Conservation (phyloP, 2,329 filamentous ascomycete species). For the Capronia americana region DNA sequence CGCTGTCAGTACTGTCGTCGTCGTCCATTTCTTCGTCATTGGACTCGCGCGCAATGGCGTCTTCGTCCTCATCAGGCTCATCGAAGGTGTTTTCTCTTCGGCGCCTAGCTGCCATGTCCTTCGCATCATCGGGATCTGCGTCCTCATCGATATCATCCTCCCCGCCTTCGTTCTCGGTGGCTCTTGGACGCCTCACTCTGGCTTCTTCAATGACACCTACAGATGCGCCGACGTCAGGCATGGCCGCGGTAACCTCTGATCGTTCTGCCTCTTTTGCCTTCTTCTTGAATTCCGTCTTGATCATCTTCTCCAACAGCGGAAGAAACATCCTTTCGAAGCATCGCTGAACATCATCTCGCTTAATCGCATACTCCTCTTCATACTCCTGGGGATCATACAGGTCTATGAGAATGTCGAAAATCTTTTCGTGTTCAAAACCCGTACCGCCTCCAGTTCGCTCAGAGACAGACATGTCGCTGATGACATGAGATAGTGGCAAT, state of each 20-base stretch:
- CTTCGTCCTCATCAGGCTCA: slow-evolving; percentile 89
- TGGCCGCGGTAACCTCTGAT: slow-evolving; percentile 67
- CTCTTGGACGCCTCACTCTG: slow-evolving; percentile 52
- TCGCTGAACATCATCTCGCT: slow-evolving; percentile 74
- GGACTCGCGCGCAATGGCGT: slow-evolving; percentile 64
- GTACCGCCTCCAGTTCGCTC: slow-evolving; percentile 78
- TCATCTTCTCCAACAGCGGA: slow-evolving; percentile 70
- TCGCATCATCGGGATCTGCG: slow-evolving; percentile 76
- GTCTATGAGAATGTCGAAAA: slow-evolving; percentile 79
- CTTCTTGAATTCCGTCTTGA: slow-evolving; percentile 80
- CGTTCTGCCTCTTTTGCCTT: slow-evolving; percentile 67
- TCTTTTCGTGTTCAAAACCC: slow-evolving; percentile 75
- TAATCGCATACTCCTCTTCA: slow-evolving; percentile 81
- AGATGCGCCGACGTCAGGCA: slow-evolving; percentile 76
- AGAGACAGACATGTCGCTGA: slow-evolving; percentile 79
- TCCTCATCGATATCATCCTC: slow-evolving; percentile 72
- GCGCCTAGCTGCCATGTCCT: slow-evolving; percentile 63
- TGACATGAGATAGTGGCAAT: slow-evolving; percentile 79
- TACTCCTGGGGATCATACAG: slow-evolving; percentile 90
- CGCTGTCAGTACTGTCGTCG: slow-evolving; percentile 16
- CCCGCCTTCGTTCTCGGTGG: slow-evolving; percentile 53
- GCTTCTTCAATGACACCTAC: slow-evolving; percentile 63
- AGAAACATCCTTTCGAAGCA: slow-evolving; percentile 84
- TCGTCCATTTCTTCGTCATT: slow-evolving; percentile 47
- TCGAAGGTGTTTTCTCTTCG: slow-evolving; percentile 78